phyloP scores from a whole-genome alignment of 2,329 filamentous ascomycete species.

The Colletotrichum musae region DNA sequence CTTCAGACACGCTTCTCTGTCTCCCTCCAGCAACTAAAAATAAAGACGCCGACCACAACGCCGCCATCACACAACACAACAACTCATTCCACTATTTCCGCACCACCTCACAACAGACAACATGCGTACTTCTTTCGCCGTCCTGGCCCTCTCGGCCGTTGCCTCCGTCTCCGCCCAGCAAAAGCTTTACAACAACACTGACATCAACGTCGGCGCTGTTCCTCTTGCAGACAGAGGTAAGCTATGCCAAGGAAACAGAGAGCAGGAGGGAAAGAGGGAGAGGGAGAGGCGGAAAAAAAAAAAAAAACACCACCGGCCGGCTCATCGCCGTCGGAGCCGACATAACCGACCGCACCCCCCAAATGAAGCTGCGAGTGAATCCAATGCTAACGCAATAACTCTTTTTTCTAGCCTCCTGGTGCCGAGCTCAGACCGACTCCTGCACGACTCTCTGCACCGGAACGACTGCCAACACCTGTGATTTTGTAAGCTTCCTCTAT shows the following conservation, averaged over 20 bases:
- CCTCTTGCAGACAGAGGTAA: slow-evolving; percentile 28
- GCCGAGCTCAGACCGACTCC: slow-evolving; percentile 64
- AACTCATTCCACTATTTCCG: slow-evolving; percentile 26
- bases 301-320: too few relatives aligned
- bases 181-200: slow-evolving; percentile 35
- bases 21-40: slow-evolving; percentile 6
- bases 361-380: not conserved
- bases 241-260: not conserved
- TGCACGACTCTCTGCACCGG: slow-evolving; percentile 64
- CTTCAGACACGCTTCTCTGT: slow-evolving; percentile 12
- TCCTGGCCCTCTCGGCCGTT: slow-evolving; percentile 39
- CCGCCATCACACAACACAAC: slow-evolving; percentile 5
- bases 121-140: slow-evolving; percentile 40
- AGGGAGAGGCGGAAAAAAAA: too few relatives aligned
- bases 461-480: slow-evolving; percentile 60
- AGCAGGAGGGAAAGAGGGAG: too few relatives aligned
- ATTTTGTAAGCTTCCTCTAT: slow-evolving; percentile 56
- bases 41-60: not conserved
- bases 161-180: slow-evolving; percentile 39
- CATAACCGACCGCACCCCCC: not conserved
- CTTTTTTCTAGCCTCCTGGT: slow-evolving; percentile 63
- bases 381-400: slow-evolving; percentile 3
- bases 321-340: not conserved
- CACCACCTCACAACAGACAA: slow-evolving; percentile 22
- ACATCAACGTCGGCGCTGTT: slow-evolving; percentile 35